These are phyloP conservation scores for Hymenochaete sp. DNA, from an alignment of 1,284 basidiomycete genomes.

Conservation along the genomic window DNA sequence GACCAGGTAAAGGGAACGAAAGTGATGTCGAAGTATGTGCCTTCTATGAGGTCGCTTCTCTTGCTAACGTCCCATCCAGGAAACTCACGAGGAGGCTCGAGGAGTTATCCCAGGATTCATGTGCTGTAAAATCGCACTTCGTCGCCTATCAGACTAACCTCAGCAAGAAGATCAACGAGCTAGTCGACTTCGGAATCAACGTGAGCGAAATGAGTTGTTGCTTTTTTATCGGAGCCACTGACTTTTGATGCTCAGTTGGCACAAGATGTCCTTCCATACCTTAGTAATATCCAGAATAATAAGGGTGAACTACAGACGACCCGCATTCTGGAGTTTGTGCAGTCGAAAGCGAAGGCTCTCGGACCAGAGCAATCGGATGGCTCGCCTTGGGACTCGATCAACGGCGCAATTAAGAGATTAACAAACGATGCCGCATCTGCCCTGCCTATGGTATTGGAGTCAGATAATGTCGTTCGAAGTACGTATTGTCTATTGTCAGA, in stretches of 20 bases:
- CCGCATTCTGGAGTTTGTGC: slow-evolving; percentile 62
- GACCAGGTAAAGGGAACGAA: slow-evolving; percentile 79
- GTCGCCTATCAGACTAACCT: slow-evolving; percentile 66
- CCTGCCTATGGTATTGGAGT: slow-evolving; percentile 62
- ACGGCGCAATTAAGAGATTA: slow-evolving; percentile 59
- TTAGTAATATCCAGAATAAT: slow-evolving; percentile 62
- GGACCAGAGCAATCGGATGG: slow-evolving; percentile 57
- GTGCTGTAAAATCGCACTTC: slow-evolving; percentile 63
- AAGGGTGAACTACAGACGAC: slow-evolving; percentile 73
- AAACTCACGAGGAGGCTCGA: slow-evolving; percentile 82
- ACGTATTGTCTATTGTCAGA: slow-evolving; percentile 27
- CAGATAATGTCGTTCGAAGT: slow-evolving; percentile 77
- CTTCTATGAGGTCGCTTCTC: not conserved
- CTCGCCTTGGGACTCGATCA: slow-evolving; percentile 72
- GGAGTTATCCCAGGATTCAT: slow-evolving; percentile 63
- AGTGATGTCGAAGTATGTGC: slow-evolving; percentile 58
- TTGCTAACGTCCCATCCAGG: slow-evolving; percentile 32
- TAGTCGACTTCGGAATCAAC: slow-evolving; percentile 84
- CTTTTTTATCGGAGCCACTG: not conserved
- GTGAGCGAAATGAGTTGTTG: slow-evolving; percentile 33
- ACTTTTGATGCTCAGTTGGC: slow-evolving; percentile 51
- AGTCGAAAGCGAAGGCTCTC: slow-evolving; percentile 61
- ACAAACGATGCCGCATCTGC: slow-evolving; percentile 63
- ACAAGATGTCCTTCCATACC: slow-evolving; percentile 75
- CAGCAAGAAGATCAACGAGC: slow-evolving; percentile 65